Conservation (phyloP, 2,329 filamentous ascomycete species). For the Trichoderma sp. region DNA sequence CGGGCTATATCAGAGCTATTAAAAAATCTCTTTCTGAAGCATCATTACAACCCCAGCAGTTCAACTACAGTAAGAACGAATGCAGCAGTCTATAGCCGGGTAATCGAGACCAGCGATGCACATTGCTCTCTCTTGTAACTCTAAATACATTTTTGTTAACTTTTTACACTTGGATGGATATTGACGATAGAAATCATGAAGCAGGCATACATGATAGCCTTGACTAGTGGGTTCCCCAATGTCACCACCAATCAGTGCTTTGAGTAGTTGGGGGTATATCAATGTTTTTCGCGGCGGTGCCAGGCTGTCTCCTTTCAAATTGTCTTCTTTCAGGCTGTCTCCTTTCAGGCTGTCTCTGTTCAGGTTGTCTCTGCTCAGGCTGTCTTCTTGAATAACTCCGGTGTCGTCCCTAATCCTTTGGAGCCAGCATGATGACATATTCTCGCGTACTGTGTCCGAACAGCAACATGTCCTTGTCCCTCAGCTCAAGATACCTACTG, state of each 20-base stretch:
- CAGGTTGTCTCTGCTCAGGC: no score
- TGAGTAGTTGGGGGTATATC: not conserved
- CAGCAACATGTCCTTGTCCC: conserved; percentile 84
- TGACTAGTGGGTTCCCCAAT: not conserved
- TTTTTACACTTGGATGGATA: not conserved
- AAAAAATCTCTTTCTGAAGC: no score
- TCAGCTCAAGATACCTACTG: conserved; percentile 82
- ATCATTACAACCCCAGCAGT: no score
- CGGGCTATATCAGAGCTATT: no score
- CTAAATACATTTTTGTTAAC: not conserved
- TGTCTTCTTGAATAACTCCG: not conserved
- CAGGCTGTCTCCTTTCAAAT: no score
- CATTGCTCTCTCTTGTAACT: not conserved
- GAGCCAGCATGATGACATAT: conserved; percentile 89
- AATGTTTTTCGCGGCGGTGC: not conserved
- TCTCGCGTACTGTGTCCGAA: conserved; percentile 89
- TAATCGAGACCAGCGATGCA: not conserved
- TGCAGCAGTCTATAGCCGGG: not conserved
- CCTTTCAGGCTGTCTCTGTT: not conserved
- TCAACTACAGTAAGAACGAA: not conserved
- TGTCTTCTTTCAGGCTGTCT: not conserved
- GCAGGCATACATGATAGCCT: not conserved
- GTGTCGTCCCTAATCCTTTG: conserved; percentile 44
- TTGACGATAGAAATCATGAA: not conserved
- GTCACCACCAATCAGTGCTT: not conserved